Conservation (phyloP, 2,329 filamentous ascomycete species). For the Pseudogymnoascus sp. region DNA sequence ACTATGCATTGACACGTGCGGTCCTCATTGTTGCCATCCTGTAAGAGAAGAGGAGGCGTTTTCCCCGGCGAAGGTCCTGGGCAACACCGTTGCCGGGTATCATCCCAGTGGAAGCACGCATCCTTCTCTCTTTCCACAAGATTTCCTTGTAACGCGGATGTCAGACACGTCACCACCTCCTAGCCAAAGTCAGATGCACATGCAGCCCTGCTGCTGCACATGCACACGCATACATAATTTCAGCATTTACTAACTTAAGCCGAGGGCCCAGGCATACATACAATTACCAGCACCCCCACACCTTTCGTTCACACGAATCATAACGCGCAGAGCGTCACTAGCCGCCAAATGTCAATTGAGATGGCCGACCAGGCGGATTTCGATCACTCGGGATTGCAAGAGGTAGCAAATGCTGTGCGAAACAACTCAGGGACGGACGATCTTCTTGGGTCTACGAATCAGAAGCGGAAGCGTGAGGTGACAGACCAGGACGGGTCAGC, state of each 20-base stretch:
- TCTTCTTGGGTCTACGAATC: constrained; percentile 14
- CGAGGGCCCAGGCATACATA: constrained; percentile 1
- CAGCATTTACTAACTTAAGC: constrained; percentile 1
- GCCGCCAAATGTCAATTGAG: constrained; percentile 15
- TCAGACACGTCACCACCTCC: constrained; percentile 5
- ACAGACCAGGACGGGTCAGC: constrained; percentile 23
- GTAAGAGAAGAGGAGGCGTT: neutral
- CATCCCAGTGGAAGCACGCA: constrained; percentile 4
- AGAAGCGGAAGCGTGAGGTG: constrained; percentile 29
- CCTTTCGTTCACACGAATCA: constrained; percentile 21
- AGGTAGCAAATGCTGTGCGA: constrained; percentile 30
- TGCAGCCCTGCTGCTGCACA: constrained; percentile 3
- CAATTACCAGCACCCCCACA: neutral
- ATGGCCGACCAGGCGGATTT: constrained; percentile 29
- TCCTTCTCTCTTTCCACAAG: constrained; percentile 2
- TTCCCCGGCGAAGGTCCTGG: neutral
- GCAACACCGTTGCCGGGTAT: constrained; percentile 1
- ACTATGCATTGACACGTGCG: neutral
- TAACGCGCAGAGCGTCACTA: constrained; percentile 20
- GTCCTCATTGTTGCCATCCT: constrained; percentile 1
- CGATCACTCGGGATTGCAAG: constrained; percentile 28
- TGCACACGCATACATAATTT: constrained; percentile 2
- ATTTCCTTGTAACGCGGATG: constrained; percentile 4
- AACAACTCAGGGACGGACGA: constrained; percentile 18
- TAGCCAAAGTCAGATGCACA: constrained; percentile 4